Conservation (phyloP, 164 flowering plant genomes). For the Macadamia tetraphylla region DNA sequence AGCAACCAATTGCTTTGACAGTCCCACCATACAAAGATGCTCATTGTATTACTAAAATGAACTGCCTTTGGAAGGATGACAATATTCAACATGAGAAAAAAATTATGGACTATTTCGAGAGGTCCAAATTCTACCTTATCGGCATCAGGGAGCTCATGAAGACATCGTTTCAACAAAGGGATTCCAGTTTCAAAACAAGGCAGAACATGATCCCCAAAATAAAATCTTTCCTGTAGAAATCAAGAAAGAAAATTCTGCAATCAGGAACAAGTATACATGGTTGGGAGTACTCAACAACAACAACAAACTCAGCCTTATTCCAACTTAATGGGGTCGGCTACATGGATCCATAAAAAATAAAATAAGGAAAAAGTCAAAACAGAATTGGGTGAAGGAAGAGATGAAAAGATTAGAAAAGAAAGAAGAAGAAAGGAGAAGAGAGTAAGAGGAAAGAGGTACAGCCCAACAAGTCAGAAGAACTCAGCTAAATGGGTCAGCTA, state of each 20-base stretch:
- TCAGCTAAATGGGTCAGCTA: too few species aligned
- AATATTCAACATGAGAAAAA: not conserved
- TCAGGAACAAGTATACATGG: slow-evolving; percentile 2
- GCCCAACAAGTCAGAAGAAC: too few species aligned
- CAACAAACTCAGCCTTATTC: not conserved
- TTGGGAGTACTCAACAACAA: not conserved
- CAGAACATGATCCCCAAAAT: slow-evolving; percentile 84
- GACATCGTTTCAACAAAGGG: slow-evolving; percentile 80
- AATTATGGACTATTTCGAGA: not conserved
- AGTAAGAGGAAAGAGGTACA: too few species aligned
- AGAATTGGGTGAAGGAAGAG: too few species aligned
- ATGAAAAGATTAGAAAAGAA: too few species aligned
- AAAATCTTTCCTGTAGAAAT: slow-evolving; percentile 76
- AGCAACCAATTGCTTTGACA: too few species aligned
- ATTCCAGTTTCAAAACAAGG: slow-evolving; percentile 95
- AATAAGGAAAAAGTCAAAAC: not conserved
- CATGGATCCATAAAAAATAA: not conserved
- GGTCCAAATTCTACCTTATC: slow-evolving; percentile 42
- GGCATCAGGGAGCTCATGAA: slow-evolving; percentile 74
- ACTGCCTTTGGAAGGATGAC: not conserved
- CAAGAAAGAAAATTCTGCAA: not conserved
- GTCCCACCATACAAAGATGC: too few species aligned
- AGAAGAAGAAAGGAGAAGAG: too few species aligned
- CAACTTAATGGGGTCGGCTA: too few species aligned
- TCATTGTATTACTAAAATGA: too few species aligned